phyloP scores from a whole-genome alignment of 202 grass and related monocot species.

The Schoenoplectus tabernaemontani region DNA sequence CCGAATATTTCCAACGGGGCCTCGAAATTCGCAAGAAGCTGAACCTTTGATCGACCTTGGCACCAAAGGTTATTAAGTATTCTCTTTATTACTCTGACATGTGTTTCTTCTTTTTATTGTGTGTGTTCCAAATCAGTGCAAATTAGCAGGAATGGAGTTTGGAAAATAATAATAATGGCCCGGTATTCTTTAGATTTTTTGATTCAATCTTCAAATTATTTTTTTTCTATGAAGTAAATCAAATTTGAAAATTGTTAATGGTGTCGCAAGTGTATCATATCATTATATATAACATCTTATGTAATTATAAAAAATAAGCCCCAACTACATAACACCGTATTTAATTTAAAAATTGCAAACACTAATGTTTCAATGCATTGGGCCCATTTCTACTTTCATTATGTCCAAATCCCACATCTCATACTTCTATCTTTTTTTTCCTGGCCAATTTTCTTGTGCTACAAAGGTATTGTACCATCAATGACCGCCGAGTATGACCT shows the following conservation, averaged over 20 bases:
- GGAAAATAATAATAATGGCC: background rate
- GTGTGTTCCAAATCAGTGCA: too few species aligned
- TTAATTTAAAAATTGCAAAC: background rate
- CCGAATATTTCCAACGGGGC: constrained; percentile 1
- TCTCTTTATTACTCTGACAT: too few species aligned
- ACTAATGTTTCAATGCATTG: background rate
- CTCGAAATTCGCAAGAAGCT: background rate
- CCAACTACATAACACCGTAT: too few species aligned
- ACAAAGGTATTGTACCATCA: constrained; percentile 19
- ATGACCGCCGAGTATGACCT: background rate
- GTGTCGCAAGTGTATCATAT: too few species aligned
- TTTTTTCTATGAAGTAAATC: background rate
- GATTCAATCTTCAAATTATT: background rate
- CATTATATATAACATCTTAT: too few species aligned
- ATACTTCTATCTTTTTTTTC: background rate
- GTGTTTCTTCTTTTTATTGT: too few species aligned
- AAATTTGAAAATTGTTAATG: background rate
- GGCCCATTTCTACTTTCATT: background rate
- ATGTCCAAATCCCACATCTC: background rate
- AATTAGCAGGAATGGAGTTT: background rate
- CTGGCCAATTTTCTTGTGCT: background rate
- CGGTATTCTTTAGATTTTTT: background rate
- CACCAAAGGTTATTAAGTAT: constrained; percentile 3
- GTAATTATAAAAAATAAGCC: too few species aligned
- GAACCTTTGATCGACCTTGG: constrained; percentile 1